Conservation (phyloP, 2,329 filamentous ascomycete genomes). For the Myriosclerotinia scirpicola region DNA sequence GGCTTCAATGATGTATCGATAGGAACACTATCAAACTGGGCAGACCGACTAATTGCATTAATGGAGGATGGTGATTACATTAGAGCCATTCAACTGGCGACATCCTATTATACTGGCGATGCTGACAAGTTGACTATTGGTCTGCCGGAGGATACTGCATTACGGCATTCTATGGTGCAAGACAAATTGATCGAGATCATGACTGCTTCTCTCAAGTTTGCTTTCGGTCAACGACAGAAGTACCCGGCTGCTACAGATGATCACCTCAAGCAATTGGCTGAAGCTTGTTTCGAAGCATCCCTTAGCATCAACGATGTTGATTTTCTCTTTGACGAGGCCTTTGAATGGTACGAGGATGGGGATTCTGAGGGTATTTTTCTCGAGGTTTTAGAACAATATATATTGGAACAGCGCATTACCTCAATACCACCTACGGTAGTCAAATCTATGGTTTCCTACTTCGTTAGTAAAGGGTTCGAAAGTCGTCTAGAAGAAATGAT, state of each 20-base stretch:
- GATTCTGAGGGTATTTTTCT: constrained; percentile 75
- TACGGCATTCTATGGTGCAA: constrained; percentile 78
- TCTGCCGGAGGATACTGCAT: constrained; percentile 75
- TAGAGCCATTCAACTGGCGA: constrained; percentile 84
- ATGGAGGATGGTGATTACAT: constrained; percentile 99
- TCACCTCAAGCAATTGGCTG: constrained; percentile 73
- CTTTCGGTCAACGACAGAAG: constrained; percentile 67
- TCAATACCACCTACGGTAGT: constrained; percentile 78
- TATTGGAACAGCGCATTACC: constrained; percentile 74
- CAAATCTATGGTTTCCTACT: constrained; percentile 82
- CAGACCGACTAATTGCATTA: constrained; percentile 84
- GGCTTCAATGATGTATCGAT: constrained; percentile 94
- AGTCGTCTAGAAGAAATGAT: constrained; percentile 88
- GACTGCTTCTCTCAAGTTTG: constrained; percentile 84
- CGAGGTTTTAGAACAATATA: constrained; percentile 83
- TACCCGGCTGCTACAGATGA: constrained; percentile 45
- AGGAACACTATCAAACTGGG: constrained; percentile 94
- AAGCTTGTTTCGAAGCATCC: constrained; percentile 81
- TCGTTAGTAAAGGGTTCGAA: constrained; percentile 72
- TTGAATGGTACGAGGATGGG: constrained; percentile 82
- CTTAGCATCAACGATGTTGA: constrained; percentile 74
- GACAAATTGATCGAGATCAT: constrained; percentile 94
- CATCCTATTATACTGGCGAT: constrained; percentile 86
- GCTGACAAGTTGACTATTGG: constrained; percentile 95
- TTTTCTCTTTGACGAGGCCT: constrained; percentile 89